Evolutionary conservation across 2,329 filamentous ascomycete genomes (phyloP).

Genomic region (Cyclaneusma minus): DNA sequence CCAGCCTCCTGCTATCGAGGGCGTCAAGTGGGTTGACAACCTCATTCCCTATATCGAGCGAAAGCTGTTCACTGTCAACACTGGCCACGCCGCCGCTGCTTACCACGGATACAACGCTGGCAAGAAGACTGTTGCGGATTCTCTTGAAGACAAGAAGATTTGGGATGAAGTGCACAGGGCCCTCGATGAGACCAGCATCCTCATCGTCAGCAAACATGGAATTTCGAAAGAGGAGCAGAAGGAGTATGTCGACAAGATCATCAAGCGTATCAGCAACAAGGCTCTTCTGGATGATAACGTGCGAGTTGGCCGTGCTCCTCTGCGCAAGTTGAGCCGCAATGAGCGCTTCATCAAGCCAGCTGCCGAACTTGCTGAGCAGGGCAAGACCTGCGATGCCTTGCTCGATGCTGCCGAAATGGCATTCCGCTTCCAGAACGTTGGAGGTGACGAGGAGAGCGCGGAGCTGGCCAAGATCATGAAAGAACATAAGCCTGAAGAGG

Average conservation of each 20-base stretch:
- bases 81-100: conserved; percentile 85
- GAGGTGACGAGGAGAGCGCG: conserved; percentile 77
- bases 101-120: conserved; percentile 85
- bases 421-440: conserved; percentile 88
- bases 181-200: conserved; percentile 68
- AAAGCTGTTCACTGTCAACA: conserved; percentile 99
- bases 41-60: conserved; percentile 94
- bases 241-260: conserved; percentile 82
- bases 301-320: conserved; percentile 84
- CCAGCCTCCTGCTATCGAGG: conserved; percentile 60
- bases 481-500: conserved; percentile 53
- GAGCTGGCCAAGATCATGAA: conserved; percentile 80
- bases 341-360: conserved; percentile 94
- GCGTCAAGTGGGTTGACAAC: conserved; percentile 85
- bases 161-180: conserved; percentile 64
- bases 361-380: conserved; percentile 71
- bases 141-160: conserved; percentile 68
- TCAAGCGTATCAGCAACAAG: conserved; percentile 85
- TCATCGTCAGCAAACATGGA: conserved; percentile 77
- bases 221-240: conserved; percentile 63
- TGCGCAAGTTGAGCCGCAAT: conserved; percentile 87
- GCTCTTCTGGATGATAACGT: conserved; percentile 84
- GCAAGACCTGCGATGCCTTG: conserved; percentile 55
- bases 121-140: conserved; percentile 80
- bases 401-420: conserved; percentile 80